Evolutionary conservation across 176 grass and related monocot genomes (phyloP).

Genomic region (Triticum timopheevii): DNA sequence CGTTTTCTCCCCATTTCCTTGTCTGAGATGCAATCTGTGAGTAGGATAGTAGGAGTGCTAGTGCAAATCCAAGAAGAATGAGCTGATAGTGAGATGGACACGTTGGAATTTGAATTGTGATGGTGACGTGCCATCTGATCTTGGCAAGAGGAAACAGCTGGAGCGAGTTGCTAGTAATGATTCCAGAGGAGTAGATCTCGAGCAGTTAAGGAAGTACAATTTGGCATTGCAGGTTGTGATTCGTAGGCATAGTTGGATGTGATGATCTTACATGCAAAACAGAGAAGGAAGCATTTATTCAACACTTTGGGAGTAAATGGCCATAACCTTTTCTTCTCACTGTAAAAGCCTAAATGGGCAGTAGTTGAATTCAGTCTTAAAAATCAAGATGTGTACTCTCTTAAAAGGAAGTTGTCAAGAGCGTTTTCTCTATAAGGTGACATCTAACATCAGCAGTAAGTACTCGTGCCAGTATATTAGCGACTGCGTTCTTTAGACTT

Average conservation of each 20-base stretch:
- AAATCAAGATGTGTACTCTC: neutral
- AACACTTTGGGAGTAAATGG: neutral
- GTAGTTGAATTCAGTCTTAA: conserved; percentile 11
- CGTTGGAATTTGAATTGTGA: neutral
- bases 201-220: neutral
- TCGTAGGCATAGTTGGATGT: neutral
- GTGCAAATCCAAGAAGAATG: neutral
- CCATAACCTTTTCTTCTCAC: neutral
- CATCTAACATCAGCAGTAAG: neutral
- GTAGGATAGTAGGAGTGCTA: neutral
- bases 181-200: neutral
- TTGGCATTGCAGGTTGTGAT: neutral
- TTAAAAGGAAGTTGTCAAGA: neutral
- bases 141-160: neutral
- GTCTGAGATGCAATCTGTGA: neutral
- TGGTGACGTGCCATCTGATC: neutral
- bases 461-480: neutral
- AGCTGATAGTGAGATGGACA: neutral
- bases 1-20: neutral
- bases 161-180: neutral
- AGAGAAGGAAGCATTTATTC: neutral
- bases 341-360: neutral
- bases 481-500: neutral
- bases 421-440: neutral
- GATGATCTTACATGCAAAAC: neutral